phyloP scores from a whole-genome alignment of 495 filamentous ascomycete species.

The Aspergillus conjunctus region DNA sequence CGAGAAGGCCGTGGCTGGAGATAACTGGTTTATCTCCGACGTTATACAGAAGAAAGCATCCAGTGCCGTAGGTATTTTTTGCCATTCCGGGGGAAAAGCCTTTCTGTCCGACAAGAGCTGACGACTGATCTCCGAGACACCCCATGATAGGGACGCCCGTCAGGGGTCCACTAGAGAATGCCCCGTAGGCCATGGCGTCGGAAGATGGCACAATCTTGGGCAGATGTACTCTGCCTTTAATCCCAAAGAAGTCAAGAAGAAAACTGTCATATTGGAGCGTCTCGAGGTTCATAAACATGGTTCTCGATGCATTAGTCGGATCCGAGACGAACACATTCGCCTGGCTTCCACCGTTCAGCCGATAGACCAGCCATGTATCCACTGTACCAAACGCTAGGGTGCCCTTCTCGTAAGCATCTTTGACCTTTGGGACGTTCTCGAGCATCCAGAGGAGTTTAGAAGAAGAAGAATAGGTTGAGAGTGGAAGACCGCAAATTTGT shows the following conservation, averaged over 20 bases:
- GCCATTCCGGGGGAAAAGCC: constrained; percentile 86
- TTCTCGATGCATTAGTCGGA: constrained; percentile 88
- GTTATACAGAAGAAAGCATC: constrained; percentile 94
- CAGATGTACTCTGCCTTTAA: constrained; percentile 69
- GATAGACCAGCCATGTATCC: constrained; percentile 90
- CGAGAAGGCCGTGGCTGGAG: constrained; percentile 85
- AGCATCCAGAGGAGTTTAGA: constrained; percentile 90
- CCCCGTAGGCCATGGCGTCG: constrained; percentile 70
- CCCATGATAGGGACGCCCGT: constrained; percentile 76
- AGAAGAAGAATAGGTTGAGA: constrained; percentile 92
- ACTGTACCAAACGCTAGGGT: constrained; percentile 88
- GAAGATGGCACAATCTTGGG: constrained; percentile 89
- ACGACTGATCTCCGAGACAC: constrained; percentile 91
- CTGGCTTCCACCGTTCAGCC: constrained; percentile 76
- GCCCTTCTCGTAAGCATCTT: constrained; percentile 74
- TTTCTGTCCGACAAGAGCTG: constrained; percentile 89
- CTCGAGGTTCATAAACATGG: constrained; percentile 94
- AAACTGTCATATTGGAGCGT: constrained; percentile 82
- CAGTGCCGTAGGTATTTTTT: constrained; percentile 97
- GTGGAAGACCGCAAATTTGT: constrained; percentile 79
- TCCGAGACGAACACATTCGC: constrained; percentile 82
- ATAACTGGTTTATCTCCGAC: constrained; percentile 88
- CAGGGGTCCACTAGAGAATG: constrained; percentile 63
- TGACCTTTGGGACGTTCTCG: constrained; percentile 69
- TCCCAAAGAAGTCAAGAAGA: constrained; percentile 80